A percentile compares a stretch with the other conserved stretches of the same genome.
phyloP scores from a whole-genome alignment of 495 filamentous ascomycete genomes.

The Penicillium daleae region DNA sequence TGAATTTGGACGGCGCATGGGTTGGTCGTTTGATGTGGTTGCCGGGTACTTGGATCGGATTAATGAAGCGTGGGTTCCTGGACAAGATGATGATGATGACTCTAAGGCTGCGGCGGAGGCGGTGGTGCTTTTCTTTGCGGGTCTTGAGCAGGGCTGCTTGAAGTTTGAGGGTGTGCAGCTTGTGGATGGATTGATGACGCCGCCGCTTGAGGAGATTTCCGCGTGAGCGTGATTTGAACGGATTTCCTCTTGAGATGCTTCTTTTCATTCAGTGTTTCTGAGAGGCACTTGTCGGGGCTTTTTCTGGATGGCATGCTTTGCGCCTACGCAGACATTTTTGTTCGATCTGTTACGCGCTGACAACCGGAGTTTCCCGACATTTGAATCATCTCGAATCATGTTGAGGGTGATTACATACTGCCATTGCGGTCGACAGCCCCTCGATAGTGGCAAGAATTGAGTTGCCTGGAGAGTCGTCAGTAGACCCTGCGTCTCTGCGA shows the following conservation, averaged over 20 bases:
- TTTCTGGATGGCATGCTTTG: too few relatives aligned
- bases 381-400: too few relatives aligned
- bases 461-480: slow-evolving; percentile 15
- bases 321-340: background rate
- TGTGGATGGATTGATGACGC: slow-evolving; percentile 30
- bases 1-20: slow-evolving; percentile 37
- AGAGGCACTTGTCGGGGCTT: too few relatives aligned
- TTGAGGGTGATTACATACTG: background rate
- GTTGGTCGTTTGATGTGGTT: slow-evolving; percentile 29
- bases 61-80: slow-evolving; percentile 23
- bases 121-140: slow-evolving; percentile 41
- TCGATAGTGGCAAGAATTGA: slow-evolving; percentile 27
- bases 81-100: slow-evolving; percentile 39
- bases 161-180: background rate
- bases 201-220: slow-evolving; percentile 21
- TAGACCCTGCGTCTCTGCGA: slow-evolving; percentile 17
- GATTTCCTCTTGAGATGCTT: background rate
- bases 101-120: slow-evolving; percentile 44
- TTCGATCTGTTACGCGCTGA: background rate
- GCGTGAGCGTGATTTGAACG: background rate
- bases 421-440: slow-evolving; percentile 13
- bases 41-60: slow-evolving; percentile 31
- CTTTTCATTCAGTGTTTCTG: background rate
- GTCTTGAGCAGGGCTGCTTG: slow-evolving; percentile 11
- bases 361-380: background rate